Evolutionary conservation across 257 asterid species (phyloP).

Genomic region (Solanum neorickii): DNA sequence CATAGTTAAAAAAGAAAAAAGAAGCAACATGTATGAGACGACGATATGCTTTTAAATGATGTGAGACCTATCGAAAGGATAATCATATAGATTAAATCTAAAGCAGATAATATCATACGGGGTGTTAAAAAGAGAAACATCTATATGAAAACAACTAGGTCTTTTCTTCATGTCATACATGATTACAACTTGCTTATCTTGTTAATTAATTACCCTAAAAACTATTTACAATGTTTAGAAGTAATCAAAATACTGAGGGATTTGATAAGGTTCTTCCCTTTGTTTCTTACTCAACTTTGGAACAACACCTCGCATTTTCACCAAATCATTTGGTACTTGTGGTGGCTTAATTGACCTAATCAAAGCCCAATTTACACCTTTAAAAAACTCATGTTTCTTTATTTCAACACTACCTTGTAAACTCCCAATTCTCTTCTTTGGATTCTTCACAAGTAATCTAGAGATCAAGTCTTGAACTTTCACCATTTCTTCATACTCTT

Average conservation of each 20-base stretch:
- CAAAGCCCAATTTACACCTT: constrained; percentile 77
- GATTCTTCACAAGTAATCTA: constrained; percentile 51
- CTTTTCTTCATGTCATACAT: neutral
- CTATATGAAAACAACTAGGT: neutral
- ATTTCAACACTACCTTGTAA: constrained; percentile 62
- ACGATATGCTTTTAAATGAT: neutral
- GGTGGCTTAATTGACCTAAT: constrained; percentile 41
- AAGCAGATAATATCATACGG: too few species aligned
- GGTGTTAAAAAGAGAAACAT: neutral
- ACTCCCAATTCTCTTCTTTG: constrained; percentile 47
- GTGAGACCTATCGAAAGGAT: neutral
- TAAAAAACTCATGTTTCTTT: constrained; percentile 55
- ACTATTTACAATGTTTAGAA: constrained; percentile 15
- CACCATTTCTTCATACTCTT: constrained; percentile 23
- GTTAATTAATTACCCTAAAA: constrained; percentile 3
- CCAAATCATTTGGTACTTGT: constrained; percentile 19
- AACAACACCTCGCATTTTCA: constrained; percentile 2
- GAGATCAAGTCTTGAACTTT: constrained; percentile 51
- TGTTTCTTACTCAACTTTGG: constrained; percentile 30
- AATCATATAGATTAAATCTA: neutral
- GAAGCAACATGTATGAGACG: neutral
- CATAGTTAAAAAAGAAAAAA: neutral
- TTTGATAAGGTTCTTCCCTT: constrained; percentile 30
- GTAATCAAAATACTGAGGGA: constrained; percentile 38
- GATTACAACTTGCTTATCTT: neutral